These are phyloP conservation scores for Wickerhamiella vanderwaltii DNA, from an alignment of 805 yeast species.

Conservation along the genomic window DNA sequence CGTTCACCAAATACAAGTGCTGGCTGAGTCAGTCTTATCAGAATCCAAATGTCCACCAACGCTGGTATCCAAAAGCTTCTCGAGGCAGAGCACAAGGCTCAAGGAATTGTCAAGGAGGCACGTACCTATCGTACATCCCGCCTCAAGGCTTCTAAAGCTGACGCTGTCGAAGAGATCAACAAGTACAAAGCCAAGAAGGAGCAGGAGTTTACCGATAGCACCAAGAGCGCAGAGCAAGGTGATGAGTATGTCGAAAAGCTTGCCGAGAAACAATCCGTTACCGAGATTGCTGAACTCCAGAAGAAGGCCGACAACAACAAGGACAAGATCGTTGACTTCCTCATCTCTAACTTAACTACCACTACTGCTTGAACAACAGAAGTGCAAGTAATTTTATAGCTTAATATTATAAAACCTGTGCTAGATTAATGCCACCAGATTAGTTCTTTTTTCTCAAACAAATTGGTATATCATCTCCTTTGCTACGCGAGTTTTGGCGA, in stretches of 20 bases:
- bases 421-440: too few species aligned
- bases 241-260: conserved; percentile 67
- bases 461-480: too few species aligned
- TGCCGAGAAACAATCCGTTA: conserved; percentile 62
- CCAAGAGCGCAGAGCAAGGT: conserved; percentile 58
- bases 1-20: neutral
- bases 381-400: neutral
- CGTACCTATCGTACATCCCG: conserved; percentile 70
- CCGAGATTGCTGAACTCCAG: conserved; percentile 58
- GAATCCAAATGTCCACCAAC: conserved; percentile 26
- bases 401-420: too few species aligned
- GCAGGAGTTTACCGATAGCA: conserved; percentile 60
- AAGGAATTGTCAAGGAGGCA: conserved; percentile 84
- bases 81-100: conserved; percentile 94
- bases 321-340: conserved; percentile 53
- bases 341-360: conserved; percentile 37
- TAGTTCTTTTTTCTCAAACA: too few species aligned
- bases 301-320: conserved; percentile 45
- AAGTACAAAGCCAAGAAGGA: conserved; percentile 79
- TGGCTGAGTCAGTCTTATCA: conserved; percentile 7
- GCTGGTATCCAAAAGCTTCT: conserved; percentile 60
- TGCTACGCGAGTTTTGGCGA: too few species aligned
- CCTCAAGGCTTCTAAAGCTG: conserved; percentile 86
- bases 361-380: conserved; percentile 1
- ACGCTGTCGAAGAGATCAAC: conserved; percentile 81